Evolutionary conservation across 768 basidiomycete genomes (phyloP).

Genomic region (Podaxis sp.): DNA sequence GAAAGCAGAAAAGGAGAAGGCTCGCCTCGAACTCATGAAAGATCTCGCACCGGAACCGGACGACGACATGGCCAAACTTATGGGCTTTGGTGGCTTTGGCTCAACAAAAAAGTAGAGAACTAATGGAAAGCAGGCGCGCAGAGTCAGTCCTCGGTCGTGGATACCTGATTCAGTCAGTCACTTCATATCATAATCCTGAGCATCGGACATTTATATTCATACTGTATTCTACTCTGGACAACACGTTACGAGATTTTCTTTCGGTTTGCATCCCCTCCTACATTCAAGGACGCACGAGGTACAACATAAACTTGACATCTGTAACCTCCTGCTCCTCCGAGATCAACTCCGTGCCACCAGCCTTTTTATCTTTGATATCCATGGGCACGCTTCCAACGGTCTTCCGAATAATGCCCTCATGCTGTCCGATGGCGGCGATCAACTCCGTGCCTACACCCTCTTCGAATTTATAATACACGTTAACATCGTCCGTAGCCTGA

Average conservation of each 20-base stretch:
- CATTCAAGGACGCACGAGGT: constrained; percentile 53
- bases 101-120: constrained; percentile 68
- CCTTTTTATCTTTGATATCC: constrained; percentile 52
- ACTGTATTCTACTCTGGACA: constrained; percentile 21
- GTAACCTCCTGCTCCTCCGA: constrained; percentile 89
- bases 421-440: constrained; percentile 57
- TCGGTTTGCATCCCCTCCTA: constrained; percentile 13
- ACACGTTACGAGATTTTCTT: constrained; percentile 21
- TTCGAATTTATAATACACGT: constrained; percentile 82
- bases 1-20: constrained; percentile 74
- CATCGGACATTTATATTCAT: constrained; percentile 24
- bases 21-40: constrained; percentile 62
- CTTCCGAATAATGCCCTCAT: constrained; percentile 68
- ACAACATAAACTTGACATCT: constrained; percentile 74
- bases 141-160: neutral
- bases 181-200: neutral
- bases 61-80: constrained; percentile 72
- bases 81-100: constrained; percentile 94
- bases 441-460: constrained; percentile 65
- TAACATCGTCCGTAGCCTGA: constrained; percentile 91
- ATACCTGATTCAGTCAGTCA: constrained; percentile 2
- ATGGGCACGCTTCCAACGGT: constrained; percentile 72
- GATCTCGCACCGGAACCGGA: constrained; percentile 44
- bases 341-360: constrained; percentile 52
- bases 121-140: neutral